Base-by-base conservation (phyloP, 805 yeast genomes). In the Nadsonia fulvescens region DNA sequence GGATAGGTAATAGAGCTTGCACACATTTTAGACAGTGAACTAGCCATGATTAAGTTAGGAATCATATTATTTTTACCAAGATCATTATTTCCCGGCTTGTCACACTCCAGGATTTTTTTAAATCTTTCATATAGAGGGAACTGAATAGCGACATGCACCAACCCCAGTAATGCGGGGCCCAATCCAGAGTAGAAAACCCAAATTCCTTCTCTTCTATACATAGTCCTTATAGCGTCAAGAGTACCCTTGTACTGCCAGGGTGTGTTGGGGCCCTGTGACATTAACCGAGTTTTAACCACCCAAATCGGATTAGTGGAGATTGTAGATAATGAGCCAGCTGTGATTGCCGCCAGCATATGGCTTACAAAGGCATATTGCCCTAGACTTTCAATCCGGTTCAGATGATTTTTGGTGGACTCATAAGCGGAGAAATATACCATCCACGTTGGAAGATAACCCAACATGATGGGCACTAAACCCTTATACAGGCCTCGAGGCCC, bases 361-460 rank as follows among this genome's bases (percentile, higher is more conserved):
- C 23, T 53, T 18, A 37, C 51, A 51, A 37, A 33, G 7, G 47
- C 46, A 12, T 35, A 33, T n/a, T 34, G 32, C 14, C 31, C 20
- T 49, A 59, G 24, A 42, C 42, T 29, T 46, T 30, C 12, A 12
- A 19, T 25, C 20, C 29, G 25, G 25, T 29, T 14, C 66, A 25
- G 59, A 43, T 23, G 14, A 15, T 49, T 42, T 45, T 82, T 83
- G 14, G 82, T 71, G 30, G 63, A 54, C 44, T 86, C 96, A 48
- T 89, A 89, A 16, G 82, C 76, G 5, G 86, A 64, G 51, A 89
- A 89, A 47, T 89, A 89, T 24, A 89, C 77, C 61, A 82, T 82
- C 98, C 98, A 89, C 0, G 95, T 81, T 9, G 98, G 98, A 40
- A 89, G 70, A 49, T 89, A 89, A 0, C 98, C 98, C 26, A 86